These are phyloP conservation scores for Populus trichocarpa DNA, from an alignment of 441 rosid genomes.

Conservation along the genomic window DNA sequence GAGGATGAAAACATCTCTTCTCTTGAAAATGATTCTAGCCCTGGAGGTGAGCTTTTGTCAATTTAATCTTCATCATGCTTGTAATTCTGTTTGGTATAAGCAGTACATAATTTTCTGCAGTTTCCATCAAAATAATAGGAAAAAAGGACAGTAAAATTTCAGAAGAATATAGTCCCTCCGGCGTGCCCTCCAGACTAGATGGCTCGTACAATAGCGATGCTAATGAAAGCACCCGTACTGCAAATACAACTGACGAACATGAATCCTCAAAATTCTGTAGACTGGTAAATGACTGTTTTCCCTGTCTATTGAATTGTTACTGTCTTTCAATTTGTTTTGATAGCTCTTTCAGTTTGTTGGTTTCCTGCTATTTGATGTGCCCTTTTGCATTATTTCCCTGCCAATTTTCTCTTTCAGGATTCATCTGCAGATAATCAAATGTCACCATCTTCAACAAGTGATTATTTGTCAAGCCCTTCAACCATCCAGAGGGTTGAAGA, in stretches of 20 bases:
- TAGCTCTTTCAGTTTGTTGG: neutral
- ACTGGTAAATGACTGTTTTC: slow-evolving; percentile 20
- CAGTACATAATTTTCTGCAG: slow-evolving; percentile 19
- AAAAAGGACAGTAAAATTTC: neutral
- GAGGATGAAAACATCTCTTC: slow-evolving; percentile 14
- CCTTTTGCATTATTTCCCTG: neutral
- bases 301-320: neutral
- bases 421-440: slow-evolving; percentile 22
- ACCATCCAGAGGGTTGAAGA: slow-evolving; percentile 21
- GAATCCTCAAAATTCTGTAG: slow-evolving; percentile 18
- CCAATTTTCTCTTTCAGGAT: slow-evolving; percentile 35
- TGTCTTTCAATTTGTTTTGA: neutral
- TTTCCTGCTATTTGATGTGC: neutral
- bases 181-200: slow-evolving; percentile 19
- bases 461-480: slow-evolving; percentile 26
- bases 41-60: slow-evolving; percentile 28
- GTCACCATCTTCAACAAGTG: slow-evolving; percentile 16
- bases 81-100: neutral
- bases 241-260: slow-evolving; percentile 11
- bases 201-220: neutral
- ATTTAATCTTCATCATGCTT: neutral
- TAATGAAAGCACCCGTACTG: slow-evolving; percentile 6
- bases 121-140: slow-evolving; percentile 18
- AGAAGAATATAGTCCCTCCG: slow-evolving; percentile 17
- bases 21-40: slow-evolving; percentile 12